These are phyloP conservation scores for Mucor velutinosus DNA, from an alignment of 371 early-diverging fungal species.

Conservation along the genomic window DNA sequence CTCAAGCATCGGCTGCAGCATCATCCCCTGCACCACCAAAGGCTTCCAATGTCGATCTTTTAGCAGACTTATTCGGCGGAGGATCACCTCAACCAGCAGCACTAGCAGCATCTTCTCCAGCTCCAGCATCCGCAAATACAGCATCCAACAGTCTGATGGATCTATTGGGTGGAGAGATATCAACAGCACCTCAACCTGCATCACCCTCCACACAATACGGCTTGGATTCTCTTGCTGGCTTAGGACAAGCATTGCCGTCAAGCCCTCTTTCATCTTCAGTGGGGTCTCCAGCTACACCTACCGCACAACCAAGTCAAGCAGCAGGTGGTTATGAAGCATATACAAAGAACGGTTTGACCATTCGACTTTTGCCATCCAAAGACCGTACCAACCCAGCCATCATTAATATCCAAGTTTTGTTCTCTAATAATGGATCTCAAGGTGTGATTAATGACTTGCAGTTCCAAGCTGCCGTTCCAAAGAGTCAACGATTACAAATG, in stretches of 20 bases:
- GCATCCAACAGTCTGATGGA: constrained; percentile 34
- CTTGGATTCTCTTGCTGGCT: constrained; percentile 28
- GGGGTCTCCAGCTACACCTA: background rate
- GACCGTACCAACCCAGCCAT: constrained; percentile 60
- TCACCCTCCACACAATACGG: constrained; percentile 6
- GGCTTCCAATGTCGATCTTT: constrained; percentile 63
- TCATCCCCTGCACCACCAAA: constrained; percentile 35
- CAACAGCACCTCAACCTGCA: constrained; percentile 12
- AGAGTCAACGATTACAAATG: constrained; percentile 84
- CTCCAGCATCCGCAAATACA: constrained; percentile 34
- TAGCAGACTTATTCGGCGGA: constrained; percentile 83
- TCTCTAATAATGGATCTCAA: constrained; percentile 62
- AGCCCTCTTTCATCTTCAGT: background rate
- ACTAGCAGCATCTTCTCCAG: constrained; percentile 28
- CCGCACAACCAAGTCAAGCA: constrained; percentile 1
- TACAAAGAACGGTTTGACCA: constrained; percentile 72
- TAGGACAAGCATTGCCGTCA: constrained; percentile 19
- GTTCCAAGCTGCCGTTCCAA: constrained; percentile 94
- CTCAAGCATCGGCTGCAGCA: constrained; percentile 17
- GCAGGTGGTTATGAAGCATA: constrained; percentile 65
- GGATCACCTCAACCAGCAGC: constrained; percentile 4
- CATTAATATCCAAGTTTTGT: constrained; percentile 70
- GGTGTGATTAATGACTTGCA: constrained; percentile 64
- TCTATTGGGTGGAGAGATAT: constrained; percentile 35
- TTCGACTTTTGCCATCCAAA: constrained; percentile 70